Evolutionary conservation across 495 filamentous ascomycete genomes (phyloP).

Genomic region (Neurospora africana): DNA sequence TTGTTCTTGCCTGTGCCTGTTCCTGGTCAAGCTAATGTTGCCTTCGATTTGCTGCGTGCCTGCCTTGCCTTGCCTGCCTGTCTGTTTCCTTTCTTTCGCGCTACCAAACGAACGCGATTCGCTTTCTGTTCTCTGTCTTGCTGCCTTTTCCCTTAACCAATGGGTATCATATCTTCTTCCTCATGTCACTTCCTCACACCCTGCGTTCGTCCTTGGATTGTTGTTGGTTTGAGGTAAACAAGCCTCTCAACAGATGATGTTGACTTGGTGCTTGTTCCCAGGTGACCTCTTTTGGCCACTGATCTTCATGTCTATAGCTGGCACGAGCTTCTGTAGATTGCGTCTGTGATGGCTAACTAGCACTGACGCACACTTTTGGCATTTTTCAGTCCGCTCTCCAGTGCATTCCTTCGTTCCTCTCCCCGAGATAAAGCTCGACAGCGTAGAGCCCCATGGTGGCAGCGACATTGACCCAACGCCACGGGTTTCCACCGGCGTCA

Average conservation of each 20-base stretch:
- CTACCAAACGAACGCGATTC: neutral
- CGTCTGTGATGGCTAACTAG: neutral
- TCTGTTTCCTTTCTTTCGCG: neutral
- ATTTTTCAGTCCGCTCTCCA: constrained; percentile 80
- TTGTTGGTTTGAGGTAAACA: neutral
- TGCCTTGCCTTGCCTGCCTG: neutral
- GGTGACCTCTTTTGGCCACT: neutral
- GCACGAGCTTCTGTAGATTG: neutral
- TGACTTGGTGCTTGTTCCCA: neutral
- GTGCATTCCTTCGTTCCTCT: constrained; percentile 61
- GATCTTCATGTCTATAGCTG: neutral
- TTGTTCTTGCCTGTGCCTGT: neutral
- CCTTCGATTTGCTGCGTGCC: neutral
- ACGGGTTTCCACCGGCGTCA: constrained; percentile 70
- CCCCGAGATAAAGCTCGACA: constrained; percentile 74
- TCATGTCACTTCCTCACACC: neutral
- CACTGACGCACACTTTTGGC: neutral
- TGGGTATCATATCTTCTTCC: neutral
- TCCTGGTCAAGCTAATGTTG: neutral
- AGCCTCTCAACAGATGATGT: neutral
- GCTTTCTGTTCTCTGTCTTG: neutral
- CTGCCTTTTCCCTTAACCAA: neutral
- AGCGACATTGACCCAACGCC: constrained; percentile 86
- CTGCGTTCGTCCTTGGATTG: neutral
- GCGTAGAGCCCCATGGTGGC: constrained; percentile 83